Conservation (phyloP, 768 basidiomycete species). For the Inosperma sp. region DNA sequence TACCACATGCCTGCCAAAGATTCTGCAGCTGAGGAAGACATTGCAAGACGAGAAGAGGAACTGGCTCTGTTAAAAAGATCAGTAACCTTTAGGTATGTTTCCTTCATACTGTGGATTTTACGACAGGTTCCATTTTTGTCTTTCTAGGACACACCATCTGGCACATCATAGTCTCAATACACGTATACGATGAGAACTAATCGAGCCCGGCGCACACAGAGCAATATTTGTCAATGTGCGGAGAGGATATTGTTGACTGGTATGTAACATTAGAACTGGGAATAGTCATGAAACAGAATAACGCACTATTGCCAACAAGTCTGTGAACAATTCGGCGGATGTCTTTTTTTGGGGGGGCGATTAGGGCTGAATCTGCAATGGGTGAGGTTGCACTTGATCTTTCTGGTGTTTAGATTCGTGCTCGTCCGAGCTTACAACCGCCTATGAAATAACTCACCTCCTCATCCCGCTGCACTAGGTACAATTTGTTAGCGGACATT, state of each 20-base stretch:
- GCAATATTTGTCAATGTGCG: conserved; percentile 57
- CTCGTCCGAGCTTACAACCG: neutral
- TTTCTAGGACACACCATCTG: too few relatives aligned
- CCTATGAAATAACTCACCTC: conserved; percentile 35
- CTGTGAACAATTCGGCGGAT: conserved; percentile 46
- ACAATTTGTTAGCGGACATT: conserved; percentile 4
- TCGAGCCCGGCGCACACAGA: conserved; percentile 37
- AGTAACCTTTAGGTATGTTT: conserved; percentile 69
- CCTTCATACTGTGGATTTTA: too few relatives aligned
- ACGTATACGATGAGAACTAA: neutral
- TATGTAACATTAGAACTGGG: conserved; percentile 19
- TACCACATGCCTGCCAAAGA: conserved; percentile 99
- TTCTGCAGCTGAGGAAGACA: conserved; percentile 86
- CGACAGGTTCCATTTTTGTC: too few relatives aligned
- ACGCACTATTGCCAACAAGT: conserved; percentile 73
- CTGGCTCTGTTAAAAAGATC: conserved; percentile 81
- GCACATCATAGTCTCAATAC: conserved; percentile 11
- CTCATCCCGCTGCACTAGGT: conserved; percentile 47
- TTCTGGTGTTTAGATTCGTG: conserved; percentile 12
- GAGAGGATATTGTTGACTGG: conserved; percentile 57
- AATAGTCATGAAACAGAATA: conserved; percentile 8
- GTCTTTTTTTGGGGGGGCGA: conserved; percentile 49
- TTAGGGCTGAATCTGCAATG: conserved; percentile 60
- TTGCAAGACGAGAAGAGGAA: conserved; percentile 89
- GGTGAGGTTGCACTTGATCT: conserved; percentile 60